A percentile compares a stretch with the other conserved stretches of the same genome.
Conservation (phyloP, 306 rosid genomes). For the Prinsepia uniflora region DNA sequence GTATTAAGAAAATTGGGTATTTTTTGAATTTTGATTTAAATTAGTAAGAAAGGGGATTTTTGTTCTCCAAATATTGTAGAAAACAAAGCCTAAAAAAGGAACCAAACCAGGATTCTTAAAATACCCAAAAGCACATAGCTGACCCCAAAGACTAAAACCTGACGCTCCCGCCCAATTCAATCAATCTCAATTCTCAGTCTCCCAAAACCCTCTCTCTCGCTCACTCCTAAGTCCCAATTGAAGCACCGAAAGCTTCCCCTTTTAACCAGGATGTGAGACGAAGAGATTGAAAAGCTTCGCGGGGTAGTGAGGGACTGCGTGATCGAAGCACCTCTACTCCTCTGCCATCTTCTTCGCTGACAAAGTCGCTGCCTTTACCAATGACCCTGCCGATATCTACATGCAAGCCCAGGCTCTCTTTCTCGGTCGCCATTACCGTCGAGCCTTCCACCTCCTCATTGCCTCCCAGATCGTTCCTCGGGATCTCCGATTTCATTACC, state of each 20-base stretch:
- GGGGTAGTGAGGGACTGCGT: slow-evolving; percentile 92
- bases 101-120: not conserved
- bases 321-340: slow-evolving; percentile 85
- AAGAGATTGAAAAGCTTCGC: slow-evolving; percentile 84
- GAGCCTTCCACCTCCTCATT: slow-evolving; percentile 88
- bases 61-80: no score
- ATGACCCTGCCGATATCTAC: slow-evolving; percentile 88
- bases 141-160: not conserved
- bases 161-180: slow-evolving; percentile 10
- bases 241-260: slow-evolving; percentile 9
- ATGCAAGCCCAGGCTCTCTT: slow-evolving; percentile 98
- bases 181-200: not conserved
- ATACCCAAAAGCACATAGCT: not conserved
- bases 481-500: slow-evolving; percentile 92
- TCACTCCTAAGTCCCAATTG: not conserved
- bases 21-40: no score
- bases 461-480: slow-evolving; percentile 85
- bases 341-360: slow-evolving; percentile 97
- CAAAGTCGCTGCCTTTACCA: slow-evolving; percentile 81
- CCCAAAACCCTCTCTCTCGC: slow-evolving; percentile 2
- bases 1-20: no score
- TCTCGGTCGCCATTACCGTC: slow-evolving; percentile 92
- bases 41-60: no score
- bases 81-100: not conserved
- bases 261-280: slow-evolving; percentile 56